Percentiles rank a stretch among this genome's conserved stretches.
These are phyloP conservation scores for Leccinum rimulosum DNA, from an alignment of 768 basidiomycete genomes.

Conservation along the genomic window DNA sequence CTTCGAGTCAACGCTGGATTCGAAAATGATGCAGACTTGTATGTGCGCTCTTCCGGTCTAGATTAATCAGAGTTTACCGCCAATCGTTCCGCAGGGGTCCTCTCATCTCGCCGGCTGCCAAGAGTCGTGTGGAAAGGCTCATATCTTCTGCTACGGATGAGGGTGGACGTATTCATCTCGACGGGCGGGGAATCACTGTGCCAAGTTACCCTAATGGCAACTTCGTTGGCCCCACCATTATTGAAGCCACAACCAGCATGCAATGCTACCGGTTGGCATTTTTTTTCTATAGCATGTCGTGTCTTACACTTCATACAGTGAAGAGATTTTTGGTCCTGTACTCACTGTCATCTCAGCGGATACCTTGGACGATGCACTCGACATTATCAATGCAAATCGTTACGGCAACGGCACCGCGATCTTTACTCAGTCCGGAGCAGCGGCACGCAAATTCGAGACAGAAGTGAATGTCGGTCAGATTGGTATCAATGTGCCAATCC, in stretches of 20 bases:
- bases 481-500: slow-evolving; percentile 90
- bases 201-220: slow-evolving; percentile 83
- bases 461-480: slow-evolving; percentile 89
- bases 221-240: slow-evolving; percentile 90
- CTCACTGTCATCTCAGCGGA: slow-evolving; percentile 75
- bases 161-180: slow-evolving; percentile 84
- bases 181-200: slow-evolving; percentile 73
- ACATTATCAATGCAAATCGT: slow-evolving; percentile 83
- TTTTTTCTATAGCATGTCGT: background rate
- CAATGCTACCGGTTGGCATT: slow-evolving; percentile 74
- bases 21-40: slow-evolving; percentile 83
- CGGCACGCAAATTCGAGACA: slow-evolving; percentile 89
- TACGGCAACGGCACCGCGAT: slow-evolving; percentile 96
- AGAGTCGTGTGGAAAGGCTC: slow-evolving; percentile 68
- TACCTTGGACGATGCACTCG: slow-evolving; percentile 86
- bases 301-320: slow-evolving; percentile 41
- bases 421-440: slow-evolving; percentile 95
- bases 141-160: slow-evolving; percentile 74
- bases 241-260: slow-evolving; percentile 83
- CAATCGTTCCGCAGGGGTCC: slow-evolving; percentile 51
- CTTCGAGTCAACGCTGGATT: slow-evolving; percentile 91
- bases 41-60: slow-evolving; percentile 12
- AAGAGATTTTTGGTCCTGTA: slow-evolving; percentile 96
- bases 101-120: slow-evolving; percentile 80
- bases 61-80: background rate